Evolutionary conservation across 1,139 yeast species (phyloP).

Genomic region (Geotrichum australiense): DNA sequence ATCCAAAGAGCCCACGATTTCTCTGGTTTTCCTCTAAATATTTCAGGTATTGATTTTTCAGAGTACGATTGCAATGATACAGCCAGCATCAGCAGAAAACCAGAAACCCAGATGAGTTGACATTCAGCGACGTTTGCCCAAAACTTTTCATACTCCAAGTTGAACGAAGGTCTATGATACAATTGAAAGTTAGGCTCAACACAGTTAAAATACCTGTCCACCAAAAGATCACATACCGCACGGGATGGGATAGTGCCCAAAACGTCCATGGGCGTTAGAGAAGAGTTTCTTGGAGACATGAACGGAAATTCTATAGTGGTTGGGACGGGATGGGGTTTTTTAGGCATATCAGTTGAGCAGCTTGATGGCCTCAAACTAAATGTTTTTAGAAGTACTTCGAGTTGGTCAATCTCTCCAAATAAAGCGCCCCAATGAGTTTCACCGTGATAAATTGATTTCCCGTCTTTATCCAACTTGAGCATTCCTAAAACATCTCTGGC

Average conservation of each 20-base stretch:
- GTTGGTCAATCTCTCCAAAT: conserved; percentile 27
- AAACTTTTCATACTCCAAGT: conserved; percentile 27
- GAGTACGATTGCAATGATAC: conserved; percentile 29
- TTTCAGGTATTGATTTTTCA: conserved; percentile 20
- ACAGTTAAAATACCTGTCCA: conserved; percentile 29
- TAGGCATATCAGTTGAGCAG: not conserved
- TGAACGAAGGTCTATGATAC: conserved; percentile 31
- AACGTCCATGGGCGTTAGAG: conserved; percentile 22
- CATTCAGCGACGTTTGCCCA: conserved; percentile 29
- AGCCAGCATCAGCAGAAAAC: conserved; percentile 29
- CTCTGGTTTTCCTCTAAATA: conserved; percentile 20
- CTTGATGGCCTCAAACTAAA: not conserved
- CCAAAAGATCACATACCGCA: conserved; percentile 26
- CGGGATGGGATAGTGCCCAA: conserved; percentile 27
- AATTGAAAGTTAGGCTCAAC: conserved; percentile 28
- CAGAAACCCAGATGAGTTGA: conserved; percentile 31
- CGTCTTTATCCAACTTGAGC: conserved; percentile 32
- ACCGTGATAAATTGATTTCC: conserved; percentile 34
- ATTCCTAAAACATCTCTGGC: conserved; percentile 33
- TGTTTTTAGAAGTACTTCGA: conserved; percentile 11
- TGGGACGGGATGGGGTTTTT: not conserved
- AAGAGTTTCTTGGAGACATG: conserved; percentile 9
- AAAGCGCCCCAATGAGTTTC: conserved; percentile 35
- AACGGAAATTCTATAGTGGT: conserved; percentile 9
- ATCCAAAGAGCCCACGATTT: conserved; percentile 29